These are phyloP conservation scores for Aspergillus novofumigatus DNA, from an alignment of 2,329 filamentous ascomycete species.

Conservation along the genomic window DNA sequence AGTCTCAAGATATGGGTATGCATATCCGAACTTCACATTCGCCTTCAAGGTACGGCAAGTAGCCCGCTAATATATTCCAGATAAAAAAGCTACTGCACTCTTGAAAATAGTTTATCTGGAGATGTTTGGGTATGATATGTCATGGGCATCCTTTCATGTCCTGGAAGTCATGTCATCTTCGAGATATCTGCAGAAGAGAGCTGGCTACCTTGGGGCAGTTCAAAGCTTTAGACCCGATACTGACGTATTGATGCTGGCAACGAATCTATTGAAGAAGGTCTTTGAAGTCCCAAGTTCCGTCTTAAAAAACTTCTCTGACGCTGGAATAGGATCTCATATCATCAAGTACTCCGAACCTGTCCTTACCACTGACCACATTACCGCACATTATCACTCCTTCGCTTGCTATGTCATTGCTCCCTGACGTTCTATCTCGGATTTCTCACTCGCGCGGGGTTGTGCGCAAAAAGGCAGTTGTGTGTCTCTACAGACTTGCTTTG, in stretches of 20 bases:
- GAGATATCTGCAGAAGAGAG: slow-evolving; percentile 91
- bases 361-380: slow-evolving; percentile 81
- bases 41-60: neutral
- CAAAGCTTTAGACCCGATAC: slow-evolving; percentile 96
- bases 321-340: slow-evolving; percentile 52
- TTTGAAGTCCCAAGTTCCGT: neutral
- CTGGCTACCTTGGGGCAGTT: slow-evolving; percentile 90
- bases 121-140: slow-evolving; percentile 99
- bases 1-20: slow-evolving; percentile 85
- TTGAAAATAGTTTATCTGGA: slow-evolving; percentile 96
- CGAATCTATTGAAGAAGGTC: slow-evolving; percentile 92
- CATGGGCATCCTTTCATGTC: slow-evolving; percentile 97
- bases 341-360: slow-evolving; percentile 70
- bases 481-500: slow-evolving; percentile 84
- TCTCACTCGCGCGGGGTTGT: slow-evolving; percentile 81
- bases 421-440: slow-evolving; percentile 80
- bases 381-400: slow-evolving; percentile 92
- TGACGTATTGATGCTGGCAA: slow-evolving; percentile 94
- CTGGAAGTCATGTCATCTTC: slow-evolving; percentile 97
- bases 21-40: slow-evolving; percentile 14
- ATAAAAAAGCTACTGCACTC: slow-evolving; percentile 92
- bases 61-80: slow-evolving; percentile 41
- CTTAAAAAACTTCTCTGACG: slow-evolving; percentile 10
- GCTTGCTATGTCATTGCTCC: slow-evolving; percentile 81
- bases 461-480: slow-evolving; percentile 93